phyloP scores from a whole-genome alignment of 805 yeast genomes.

The Torulaspora delbrueckii region DNA sequence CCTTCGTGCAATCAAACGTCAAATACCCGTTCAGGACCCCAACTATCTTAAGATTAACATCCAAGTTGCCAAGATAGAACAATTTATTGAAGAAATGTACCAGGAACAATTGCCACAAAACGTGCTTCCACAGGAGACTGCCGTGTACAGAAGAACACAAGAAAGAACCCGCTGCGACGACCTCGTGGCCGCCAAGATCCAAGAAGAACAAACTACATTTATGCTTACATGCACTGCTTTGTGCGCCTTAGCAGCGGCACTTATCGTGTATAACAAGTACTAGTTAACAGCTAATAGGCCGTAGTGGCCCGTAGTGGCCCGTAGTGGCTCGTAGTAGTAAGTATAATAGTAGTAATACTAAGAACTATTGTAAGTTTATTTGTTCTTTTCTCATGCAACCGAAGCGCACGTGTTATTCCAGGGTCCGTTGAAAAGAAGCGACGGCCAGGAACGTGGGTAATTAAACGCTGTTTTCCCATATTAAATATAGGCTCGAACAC shows the following conservation, averaged over 20 bases:
- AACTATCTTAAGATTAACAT: constrained; percentile 79
- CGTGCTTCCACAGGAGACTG: constrained; percentile 39
- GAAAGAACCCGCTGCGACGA: constrained; percentile 43
- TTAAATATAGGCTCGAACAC: neutral
- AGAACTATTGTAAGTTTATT: no score
- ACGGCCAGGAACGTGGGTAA: neutral
- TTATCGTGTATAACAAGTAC: constrained; percentile 13
- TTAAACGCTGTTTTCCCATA: neutral
- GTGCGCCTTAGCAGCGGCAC: constrained; percentile 19
- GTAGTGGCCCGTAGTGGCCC: neutral
- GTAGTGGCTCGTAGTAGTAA: no score
- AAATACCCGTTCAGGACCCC: constrained; percentile 77
- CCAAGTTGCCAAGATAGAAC: constrained; percentile 83
- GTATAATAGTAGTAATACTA: no score
- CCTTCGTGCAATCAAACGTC: constrained; percentile 69
- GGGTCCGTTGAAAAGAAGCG: neutral
- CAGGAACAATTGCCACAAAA: constrained; percentile 60
- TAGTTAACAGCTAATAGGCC: neutral
- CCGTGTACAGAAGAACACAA: constrained; percentile 38
- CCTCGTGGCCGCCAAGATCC: constrained; percentile 20
- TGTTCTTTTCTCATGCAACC: neutral
- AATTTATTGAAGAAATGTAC: constrained; percentile 72
- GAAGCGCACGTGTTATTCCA: neutral
- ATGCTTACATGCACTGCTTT: constrained; percentile 23
- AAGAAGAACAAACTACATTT: constrained; percentile 29